Base-by-base conservation (phyloP, 163 green algal genomes). In the Volvox carteri region DNA sequence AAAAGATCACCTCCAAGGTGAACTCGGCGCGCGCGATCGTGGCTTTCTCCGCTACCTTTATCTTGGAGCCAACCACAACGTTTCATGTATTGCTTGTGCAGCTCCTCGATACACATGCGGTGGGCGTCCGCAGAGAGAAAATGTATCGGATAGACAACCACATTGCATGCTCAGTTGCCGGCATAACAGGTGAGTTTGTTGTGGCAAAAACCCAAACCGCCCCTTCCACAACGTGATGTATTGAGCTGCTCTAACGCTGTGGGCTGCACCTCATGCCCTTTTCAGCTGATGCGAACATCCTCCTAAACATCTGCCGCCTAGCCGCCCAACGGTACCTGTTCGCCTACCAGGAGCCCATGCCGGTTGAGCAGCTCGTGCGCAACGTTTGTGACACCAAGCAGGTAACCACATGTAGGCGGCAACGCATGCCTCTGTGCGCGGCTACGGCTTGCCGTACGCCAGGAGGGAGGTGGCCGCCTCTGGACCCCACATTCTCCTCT, bases 91-190 rank as follows among this genome's bases (percentile, higher is more conserved):
- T 48, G 4, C 33, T 19, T 84, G 23, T 54, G 92, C 95, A 99
- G 97, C 92, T 99, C 42, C 93, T 99, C 62, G 98, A 99, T 92
- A 98, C 96, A 2, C 92, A 94, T 28, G 97, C 97, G 19, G 97
- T 99, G 39, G 97, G 97, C 11, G 97, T 98, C 60, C 91, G 93
- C 83, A 92, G 94, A 21, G 98, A 99, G 93, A 99, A 99, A 93
- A 99, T 99, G 97, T 99, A 99, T 89, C 97, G 96, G 92, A 96
- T 99, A 60, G 98, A 99, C 90, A 97, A 99, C 73, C 98, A 99
- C 91, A 94, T 99, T 1, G 96, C 96, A 0, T 98, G 95, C 87
- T 97, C 98, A 25, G 98, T 99, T 30, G 98, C 98, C 48, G 98
- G 98, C 48, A 97, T 99, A 78, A 99, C 98, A 86, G 93, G 95